Evolutionary conservation across 2,329 filamentous ascomycete genomes (phyloP).

Genomic region (Colletotrichum sp.): DNA sequence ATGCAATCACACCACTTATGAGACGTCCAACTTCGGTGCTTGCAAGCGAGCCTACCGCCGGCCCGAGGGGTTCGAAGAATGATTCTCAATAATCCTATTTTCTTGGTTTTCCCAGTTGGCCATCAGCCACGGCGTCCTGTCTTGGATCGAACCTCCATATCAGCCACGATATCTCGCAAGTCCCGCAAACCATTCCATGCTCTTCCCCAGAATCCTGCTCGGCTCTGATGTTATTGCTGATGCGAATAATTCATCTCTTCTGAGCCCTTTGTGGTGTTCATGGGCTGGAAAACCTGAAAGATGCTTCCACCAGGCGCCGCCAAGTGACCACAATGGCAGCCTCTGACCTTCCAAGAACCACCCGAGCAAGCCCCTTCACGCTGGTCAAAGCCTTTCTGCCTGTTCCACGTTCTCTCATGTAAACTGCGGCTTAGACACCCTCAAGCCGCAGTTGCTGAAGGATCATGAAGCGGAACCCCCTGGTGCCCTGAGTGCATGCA

Average conservation of each 20-base stretch:
- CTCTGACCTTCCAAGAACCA: not conserved
- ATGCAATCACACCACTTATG: not conserved
- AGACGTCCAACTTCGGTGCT: not conserved
- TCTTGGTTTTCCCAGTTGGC: not conserved
- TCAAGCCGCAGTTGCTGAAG: not conserved
- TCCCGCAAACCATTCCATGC: not conserved
- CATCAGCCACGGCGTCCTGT: constrained; percentile 7
- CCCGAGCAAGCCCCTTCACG: not conserved
- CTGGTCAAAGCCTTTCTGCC: constrained; percentile 5
- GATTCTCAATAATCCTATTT: constrained; percentile 12
- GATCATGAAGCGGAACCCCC: not conserved
- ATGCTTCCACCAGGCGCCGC: not conserved
- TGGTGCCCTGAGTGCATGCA: not conserved
- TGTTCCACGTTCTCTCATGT: not conserved
- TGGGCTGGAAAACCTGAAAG: not conserved
- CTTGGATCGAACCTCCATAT: not conserved
- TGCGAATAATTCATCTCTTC: not conserved
- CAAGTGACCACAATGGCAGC: not conserved
- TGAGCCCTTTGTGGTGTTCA: not conserved
- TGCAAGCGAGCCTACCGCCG: not conserved
- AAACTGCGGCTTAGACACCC: not conserved
- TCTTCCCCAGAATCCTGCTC: not conserved
- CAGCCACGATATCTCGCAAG: not conserved
- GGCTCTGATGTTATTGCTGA: not conserved
- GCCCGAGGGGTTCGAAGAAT: not conserved